Percentiles rank a stretch among this genome's conserved stretches.
Evolutionary conservation across 1,284 basidiomycete genomes (phyloP).

Genomic region (Austroboletus novae-zelandiae): DNA sequence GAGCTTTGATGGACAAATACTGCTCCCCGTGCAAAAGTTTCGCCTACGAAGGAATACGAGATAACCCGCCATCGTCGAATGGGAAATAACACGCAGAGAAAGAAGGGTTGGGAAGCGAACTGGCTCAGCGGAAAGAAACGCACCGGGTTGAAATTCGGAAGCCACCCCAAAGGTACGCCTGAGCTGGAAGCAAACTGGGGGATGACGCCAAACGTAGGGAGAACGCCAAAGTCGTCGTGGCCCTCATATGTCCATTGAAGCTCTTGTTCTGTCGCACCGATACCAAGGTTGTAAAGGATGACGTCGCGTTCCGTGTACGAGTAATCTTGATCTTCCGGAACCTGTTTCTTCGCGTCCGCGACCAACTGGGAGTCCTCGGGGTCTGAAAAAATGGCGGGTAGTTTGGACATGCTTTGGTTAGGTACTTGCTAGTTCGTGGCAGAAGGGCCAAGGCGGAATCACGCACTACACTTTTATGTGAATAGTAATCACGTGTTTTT

Average conservation of each 20-base stretch:
- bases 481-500: no score
- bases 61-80: background rate
- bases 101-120: background rate
- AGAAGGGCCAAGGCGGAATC: no score
- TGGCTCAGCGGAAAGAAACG: conserved; percentile 20
- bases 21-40: conserved; percentile 99
- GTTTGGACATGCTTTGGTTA: conserved; percentile 24
- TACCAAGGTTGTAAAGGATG: conserved; percentile 93
- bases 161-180: conserved; percentile 71
- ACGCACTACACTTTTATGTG: no score
- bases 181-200: conserved; percentile 83
- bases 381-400: conserved; percentile 62
- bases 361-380: conserved; percentile 86
- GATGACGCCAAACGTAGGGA: conserved; percentile 95
- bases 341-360: conserved; percentile 74
- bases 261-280: conserved; percentile 94
- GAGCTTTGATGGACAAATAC: conserved; percentile 85
- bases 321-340: conserved; percentile 58
- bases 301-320: conserved; percentile 88
- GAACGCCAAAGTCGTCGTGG: conserved; percentile 79
- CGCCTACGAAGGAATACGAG: conserved; percentile 46
- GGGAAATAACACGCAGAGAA: background rate
- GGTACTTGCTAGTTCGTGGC: no score
- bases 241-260: conserved; percentile 92
- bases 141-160: conserved; percentile 94